phyloP scores from a whole-genome alignment of 306 rosid species.

The Urtica urens region DNA sequence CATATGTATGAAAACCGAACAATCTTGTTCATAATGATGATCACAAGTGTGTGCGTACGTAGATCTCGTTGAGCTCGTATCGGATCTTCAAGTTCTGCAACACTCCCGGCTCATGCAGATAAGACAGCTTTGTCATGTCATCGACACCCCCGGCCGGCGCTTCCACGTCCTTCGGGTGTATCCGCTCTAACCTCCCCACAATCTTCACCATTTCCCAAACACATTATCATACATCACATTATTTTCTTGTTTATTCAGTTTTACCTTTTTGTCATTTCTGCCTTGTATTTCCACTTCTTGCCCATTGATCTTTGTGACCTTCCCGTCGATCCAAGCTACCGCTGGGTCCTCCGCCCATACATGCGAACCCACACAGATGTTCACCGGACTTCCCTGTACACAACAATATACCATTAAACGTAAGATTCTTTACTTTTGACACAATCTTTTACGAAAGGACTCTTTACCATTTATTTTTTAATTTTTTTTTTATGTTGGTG shows the following conservation, averaged over 20 bases:
- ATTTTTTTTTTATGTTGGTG: too few relatives aligned
- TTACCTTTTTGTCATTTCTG: constrained; percentile 61
- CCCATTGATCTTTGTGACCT: constrained; percentile 63
- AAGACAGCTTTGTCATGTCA: constrained; percentile 96
- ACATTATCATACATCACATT: background rate
- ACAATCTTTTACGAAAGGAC: too few relatives aligned
- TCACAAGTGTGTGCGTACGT: constrained; percentile 31
- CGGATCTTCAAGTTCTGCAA: constrained; percentile 73
- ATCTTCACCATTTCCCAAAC: constrained; percentile 29
- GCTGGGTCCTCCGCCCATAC: constrained; percentile 85
- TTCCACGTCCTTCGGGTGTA: constrained; percentile 82
- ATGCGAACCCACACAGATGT: constrained; percentile 81
- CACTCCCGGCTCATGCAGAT: constrained; percentile 98
- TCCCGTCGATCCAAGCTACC: constrained; percentile 67
- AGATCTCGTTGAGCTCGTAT: constrained; percentile 94
- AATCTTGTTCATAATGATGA: background rate
- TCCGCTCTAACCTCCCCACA: constrained; percentile 47
- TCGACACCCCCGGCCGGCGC: constrained; percentile 98
- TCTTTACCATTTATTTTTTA: too few relatives aligned
- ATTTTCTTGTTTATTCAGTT: background rate
- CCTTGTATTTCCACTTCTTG: constrained; percentile 58
- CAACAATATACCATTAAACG: too few relatives aligned
- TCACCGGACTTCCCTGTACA: constrained; percentile 88
- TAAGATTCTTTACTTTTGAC: too few relatives aligned
- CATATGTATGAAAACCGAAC: background rate